Percentiles rank a stretch among this genome's conserved stretches.
Evolutionary conservation across 768 basidiomycete genomes (phyloP).

Genomic region (Xerocomellus dryophilus): DNA sequence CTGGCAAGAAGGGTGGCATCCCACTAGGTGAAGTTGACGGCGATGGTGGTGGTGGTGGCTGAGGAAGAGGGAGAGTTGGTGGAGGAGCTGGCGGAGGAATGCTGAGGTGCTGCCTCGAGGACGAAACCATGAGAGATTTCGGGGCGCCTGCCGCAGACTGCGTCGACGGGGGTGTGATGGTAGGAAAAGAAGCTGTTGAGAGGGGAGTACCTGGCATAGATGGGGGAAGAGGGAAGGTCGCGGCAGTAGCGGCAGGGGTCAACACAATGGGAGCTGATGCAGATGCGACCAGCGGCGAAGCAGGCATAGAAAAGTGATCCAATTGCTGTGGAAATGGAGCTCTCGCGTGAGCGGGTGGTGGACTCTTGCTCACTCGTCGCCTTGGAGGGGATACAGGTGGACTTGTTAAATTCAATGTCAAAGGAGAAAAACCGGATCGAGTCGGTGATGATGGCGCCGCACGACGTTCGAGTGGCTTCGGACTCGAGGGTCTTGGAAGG

Average conservation of each 20-base stretch:
- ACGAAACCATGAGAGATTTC: conserved; percentile 6
- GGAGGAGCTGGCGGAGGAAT: conserved; percentile 33
- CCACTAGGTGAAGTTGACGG: conserved; percentile 4
- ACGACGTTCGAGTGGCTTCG: conserved; percentile 27
- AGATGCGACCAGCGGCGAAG: conserved; percentile 12
- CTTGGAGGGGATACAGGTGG: conserved; percentile 19
- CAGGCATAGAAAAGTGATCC: conserved; percentile 4
- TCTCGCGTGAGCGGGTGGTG: conserved; percentile 19
- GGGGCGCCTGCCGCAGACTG: not conserved
- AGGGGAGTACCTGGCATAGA: conserved; percentile 22
- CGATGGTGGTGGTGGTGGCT: conserved; percentile 25
- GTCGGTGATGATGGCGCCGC: conserved; percentile 25
- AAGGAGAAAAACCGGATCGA: conserved; percentile 28
- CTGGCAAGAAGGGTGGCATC: not conserved
- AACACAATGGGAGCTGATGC: conserved; percentile 2
- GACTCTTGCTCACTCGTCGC: conserved; percentile 28
- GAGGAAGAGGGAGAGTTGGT: conserved; percentile 31
- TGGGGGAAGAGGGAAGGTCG: conserved; percentile 14
- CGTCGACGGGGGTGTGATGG: not conserved
- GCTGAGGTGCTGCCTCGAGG: conserved; percentile 28
- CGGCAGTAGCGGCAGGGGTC: conserved; percentile 3
- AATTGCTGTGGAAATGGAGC: conserved; percentile 9
- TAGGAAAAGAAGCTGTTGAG: conserved; percentile 13
- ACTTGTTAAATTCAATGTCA: conserved; percentile 24
- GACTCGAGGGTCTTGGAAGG: conserved; percentile 29